A percentile compares a stretch with the other conserved stretches of the same genome.
These are phyloP conservation scores for Annulohypoxylon truncatum DNA, from an alignment of 2,329 filamentous ascomycete genomes.

Conservation along the genomic window DNA sequence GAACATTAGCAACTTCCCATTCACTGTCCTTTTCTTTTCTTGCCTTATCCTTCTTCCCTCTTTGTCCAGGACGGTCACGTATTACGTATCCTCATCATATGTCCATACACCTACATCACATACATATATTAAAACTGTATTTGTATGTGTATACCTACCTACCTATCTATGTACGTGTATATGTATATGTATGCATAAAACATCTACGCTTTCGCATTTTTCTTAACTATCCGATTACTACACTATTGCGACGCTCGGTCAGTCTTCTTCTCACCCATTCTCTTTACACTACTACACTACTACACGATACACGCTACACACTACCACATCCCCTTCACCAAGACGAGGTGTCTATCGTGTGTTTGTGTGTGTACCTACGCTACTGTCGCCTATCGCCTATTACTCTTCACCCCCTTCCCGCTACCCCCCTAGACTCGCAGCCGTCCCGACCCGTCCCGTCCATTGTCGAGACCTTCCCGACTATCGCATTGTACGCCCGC, in stretches of 20 bases:
- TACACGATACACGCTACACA: neutral
- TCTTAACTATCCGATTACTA: slow-evolving; percentile 26
- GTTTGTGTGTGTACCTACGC: slow-evolving; percentile 5
- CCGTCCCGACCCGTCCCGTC: slow-evolving; percentile 28
- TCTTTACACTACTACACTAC: slow-evolving; percentile 13
- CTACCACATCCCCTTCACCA: neutral
- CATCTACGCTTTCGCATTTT: slow-evolving; percentile 3
- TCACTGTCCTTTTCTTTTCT: neutral
- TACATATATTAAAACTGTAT: neutral
- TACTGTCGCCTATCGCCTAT: neutral
- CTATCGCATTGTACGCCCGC: slow-evolving; percentile 37
- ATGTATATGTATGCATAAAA: slow-evolving; percentile 12
- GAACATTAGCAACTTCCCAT: neutral
- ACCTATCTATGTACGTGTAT: no score
- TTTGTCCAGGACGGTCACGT: neutral
- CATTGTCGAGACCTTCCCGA: slow-evolving; percentile 32
- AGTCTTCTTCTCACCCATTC: slow-evolving; percentile 9
- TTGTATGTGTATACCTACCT: neutral
- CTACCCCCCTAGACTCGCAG: slow-evolving; percentile 20
- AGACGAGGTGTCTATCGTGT: slow-evolving; percentile 2
- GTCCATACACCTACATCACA: no score
- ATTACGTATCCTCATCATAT: neutral
- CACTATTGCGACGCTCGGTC: slow-evolving; percentile 17
- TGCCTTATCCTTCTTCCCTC: neutral
- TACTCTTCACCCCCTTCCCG: neutral